A percentile compares a stretch with the other conserved stretches of the same genome.
Evolutionary conservation across 176 grass and related monocot species (phyloP).

Genomic region (Oropetium thomaeum): DNA sequence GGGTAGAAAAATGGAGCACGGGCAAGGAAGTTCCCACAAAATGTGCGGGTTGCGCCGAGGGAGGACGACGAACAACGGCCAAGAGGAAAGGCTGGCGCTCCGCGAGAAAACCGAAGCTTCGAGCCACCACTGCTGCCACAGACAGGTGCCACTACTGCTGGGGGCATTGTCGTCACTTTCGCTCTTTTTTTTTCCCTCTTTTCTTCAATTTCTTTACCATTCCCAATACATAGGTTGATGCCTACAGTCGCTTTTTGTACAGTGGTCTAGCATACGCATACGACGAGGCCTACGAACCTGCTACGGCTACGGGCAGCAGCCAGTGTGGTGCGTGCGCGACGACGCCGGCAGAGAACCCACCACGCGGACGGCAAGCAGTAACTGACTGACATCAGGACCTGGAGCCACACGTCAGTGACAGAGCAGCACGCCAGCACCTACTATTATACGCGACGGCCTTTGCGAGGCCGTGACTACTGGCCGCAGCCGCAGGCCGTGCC

Average conservation of each 20-base stretch:
- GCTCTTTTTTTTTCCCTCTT: too few species aligned
- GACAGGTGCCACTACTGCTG: too few species aligned
- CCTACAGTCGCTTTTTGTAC: neutral
- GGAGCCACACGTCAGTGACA: too few species aligned
- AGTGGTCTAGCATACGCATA: neutral
- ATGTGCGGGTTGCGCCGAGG: too few species aligned
- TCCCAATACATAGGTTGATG: too few species aligned
- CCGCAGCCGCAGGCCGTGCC: too few species aligned
- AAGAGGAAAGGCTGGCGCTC: neutral
- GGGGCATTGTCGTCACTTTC: neutral
- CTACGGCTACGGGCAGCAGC: neutral
- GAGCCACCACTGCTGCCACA: slow-evolving; percentile 26
- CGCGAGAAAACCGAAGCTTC: slow-evolving; percentile 25
- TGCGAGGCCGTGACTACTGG: slow-evolving; percentile 8
- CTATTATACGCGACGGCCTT: neutral
- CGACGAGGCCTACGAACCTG: neutral
- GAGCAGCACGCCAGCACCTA: too few species aligned
- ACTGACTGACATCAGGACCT: neutral
- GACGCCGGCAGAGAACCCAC: neutral
- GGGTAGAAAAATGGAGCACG: too few species aligned
- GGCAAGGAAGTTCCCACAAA: too few species aligned
- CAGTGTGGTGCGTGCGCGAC: neutral
- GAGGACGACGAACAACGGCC: neutral
- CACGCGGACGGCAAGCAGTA: neutral
- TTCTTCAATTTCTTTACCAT: neutral